Percentiles rank a stretch among this genome's conserved stretches.
Evolutionary conservation across 768 basidiomycete genomes (phyloP).

Genomic region (Chalciporus sphaerocephalus): DNA sequence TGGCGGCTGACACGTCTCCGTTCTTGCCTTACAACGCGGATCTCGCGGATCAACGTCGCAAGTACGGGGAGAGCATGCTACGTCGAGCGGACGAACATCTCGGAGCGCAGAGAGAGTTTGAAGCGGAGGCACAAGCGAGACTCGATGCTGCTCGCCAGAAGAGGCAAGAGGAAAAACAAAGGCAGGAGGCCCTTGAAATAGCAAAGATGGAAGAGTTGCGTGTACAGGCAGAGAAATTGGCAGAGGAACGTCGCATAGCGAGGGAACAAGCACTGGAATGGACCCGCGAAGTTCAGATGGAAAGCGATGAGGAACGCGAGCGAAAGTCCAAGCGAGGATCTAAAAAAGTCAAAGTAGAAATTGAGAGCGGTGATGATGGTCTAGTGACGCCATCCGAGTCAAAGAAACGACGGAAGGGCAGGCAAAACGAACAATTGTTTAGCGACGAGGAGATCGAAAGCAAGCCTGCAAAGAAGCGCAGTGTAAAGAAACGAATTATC

Average conservation of each 20-base stretch:
- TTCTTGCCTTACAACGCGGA: constrained; percentile 80
- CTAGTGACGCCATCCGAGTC: constrained; percentile 37
- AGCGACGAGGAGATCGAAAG: constrained; percentile 61
- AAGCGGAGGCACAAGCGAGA: constrained; percentile 65
- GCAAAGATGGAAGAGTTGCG: constrained; percentile 59
- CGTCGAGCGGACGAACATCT: constrained; percentile 80
- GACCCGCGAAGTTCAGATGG: constrained; percentile 61
- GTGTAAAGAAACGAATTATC: constrained; percentile 69
- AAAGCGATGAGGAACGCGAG: constrained; percentile 79
- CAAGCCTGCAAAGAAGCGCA: constrained; percentile 61
- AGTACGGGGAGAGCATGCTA: constrained; percentile 86
- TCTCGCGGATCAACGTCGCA: constrained; percentile 82
- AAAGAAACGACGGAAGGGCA: constrained; percentile 78
- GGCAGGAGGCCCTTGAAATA: constrained; percentile 64
- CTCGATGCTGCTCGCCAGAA: constrained; percentile 72
- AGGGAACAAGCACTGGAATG: constrained; percentile 78
- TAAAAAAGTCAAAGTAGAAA: constrained; percentile 50
- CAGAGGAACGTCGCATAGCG: constrained; percentile 69
- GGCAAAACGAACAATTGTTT: constrained; percentile 60
- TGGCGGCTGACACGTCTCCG: constrained; percentile 68
- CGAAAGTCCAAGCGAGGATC: constrained; percentile 52
- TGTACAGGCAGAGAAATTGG: constrained; percentile 72
- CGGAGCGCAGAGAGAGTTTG: constrained; percentile 62
- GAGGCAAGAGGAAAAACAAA: constrained; percentile 75
- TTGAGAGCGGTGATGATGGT: constrained; percentile 50